Evolutionary conservation across 768 basidiomycete genomes (phyloP), one percentile per base, ranked within the genome.

Genomic region (Hygrocybe punicea): DNA sequence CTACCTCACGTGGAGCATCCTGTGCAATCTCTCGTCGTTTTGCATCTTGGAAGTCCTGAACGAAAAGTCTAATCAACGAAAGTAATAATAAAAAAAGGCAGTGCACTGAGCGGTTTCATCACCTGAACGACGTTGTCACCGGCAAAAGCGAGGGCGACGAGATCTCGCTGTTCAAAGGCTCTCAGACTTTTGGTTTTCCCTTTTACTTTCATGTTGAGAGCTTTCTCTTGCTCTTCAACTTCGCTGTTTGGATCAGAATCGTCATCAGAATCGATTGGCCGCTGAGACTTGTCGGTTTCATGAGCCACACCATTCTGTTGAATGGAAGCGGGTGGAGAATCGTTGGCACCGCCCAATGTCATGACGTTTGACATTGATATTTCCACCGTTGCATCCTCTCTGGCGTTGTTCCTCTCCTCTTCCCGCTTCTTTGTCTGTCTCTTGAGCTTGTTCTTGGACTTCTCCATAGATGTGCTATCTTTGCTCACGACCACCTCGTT

Each of bases 111-210:
- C 11, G 17, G 21, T 10, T 37, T 17, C 66, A 85, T 34, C 64
- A 93, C 93, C 73, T 89, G 85, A 6, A 97, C 85, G 33, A 98
- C 96, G 61, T 98, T 92, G 70, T 99, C 97, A 2, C 93, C 95
- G 1, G 95, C 96, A 75, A 99, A 99, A 0, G 97, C 97, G 54
- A 85, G 84, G 1, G 94, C 91, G 11, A 99, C 94, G 11, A 98
- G 78, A 62, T 98, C 93, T 37, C 91, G 81, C 70, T 98, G 96
- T 68, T 90, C 79, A 73, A 98, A 93, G 1, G 90, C 89, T 52
- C 79, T 81, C 0, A 83, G 68, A 21, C 75, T 75, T 62, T 65
- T 76, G 52, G 51, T 72, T 67, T 77, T 83, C 55, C 67, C 75
- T 65, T 80, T 85, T 42, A 70, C 65, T 62, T 75, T 82, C 53